Percentiles rank a stretch among this genome's conserved stretches.
Conservation (phyloP, 352 stramenopile genomes). For the Pythium brassicae region DNA sequence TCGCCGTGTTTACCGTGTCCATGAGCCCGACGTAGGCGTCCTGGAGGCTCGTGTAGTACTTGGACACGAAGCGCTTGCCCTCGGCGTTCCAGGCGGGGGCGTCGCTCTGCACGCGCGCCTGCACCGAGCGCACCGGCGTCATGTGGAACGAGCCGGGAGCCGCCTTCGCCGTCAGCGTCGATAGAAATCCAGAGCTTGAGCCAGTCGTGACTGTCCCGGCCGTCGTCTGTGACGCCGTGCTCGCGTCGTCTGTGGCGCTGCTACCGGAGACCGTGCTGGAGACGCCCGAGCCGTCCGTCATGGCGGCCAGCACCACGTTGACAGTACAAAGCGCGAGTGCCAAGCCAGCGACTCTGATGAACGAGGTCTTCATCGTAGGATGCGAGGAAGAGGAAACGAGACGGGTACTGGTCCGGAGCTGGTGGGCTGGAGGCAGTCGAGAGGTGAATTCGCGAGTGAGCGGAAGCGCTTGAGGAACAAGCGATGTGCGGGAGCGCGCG, state of each 20-base stretch:
- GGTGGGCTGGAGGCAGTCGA: constrained; percentile 5
- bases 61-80: constrained; percentile 57
- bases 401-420: background rate
- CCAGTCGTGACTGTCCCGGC: constrained; percentile 1
- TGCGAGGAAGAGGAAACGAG: background rate
- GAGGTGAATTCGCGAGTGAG: constrained; percentile 9
- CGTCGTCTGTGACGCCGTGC: constrained; percentile 2
- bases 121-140: constrained; percentile 45
- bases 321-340: constrained; percentile 15
- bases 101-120: constrained; percentile 71
- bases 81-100: constrained; percentile 47
- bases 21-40: constrained; percentile 55
- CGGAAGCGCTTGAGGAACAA: too few species aligned
- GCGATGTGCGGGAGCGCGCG: background rate
- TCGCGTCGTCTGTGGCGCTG: constrained; percentile 15
- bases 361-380: constrained; percentile 10
- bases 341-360: constrained; percentile 3
- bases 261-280: constrained; percentile 14
- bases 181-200: constrained; percentile 14
- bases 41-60: constrained; percentile 46
- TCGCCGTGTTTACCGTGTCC: constrained; percentile 82
- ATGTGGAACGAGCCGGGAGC: constrained; percentile 55
- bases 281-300: constrained; percentile 11
- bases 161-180: constrained; percentile 12
- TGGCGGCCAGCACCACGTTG: constrained; percentile 11